Base-by-base conservation (phyloP, 2,329 filamentous ascomycete species). In the Bipolaris sorokiniana region DNA sequence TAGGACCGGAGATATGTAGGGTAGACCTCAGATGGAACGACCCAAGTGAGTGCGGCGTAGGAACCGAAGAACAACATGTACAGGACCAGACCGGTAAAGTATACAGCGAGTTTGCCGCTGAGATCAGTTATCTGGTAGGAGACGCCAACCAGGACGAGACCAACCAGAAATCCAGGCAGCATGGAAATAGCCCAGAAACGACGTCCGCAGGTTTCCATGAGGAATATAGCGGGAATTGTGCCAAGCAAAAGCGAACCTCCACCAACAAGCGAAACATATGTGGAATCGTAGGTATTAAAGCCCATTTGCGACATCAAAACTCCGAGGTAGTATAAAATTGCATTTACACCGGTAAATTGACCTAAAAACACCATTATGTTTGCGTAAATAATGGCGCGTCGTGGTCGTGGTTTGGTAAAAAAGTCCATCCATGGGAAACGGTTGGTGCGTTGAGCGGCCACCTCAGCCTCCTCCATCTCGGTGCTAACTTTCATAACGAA, bases 341-440 rank as follows among this genome's bases (percentile, higher is more conserved):
- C 86, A 58, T 89, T 89, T 47, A 90, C 86, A 51, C 88, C 88
- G 0, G 88, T 91, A 36, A 90, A 81, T 65, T 91, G 89, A 0
- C 89, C 89, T 0, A 88, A 89, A 77, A 91, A 85, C 76, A 91
- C 89, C 74, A 91, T 88, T 75, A 90, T 80, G 84, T 88, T 91
- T 1, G 87, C 84, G 75, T 86, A 89, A 33, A 83, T 82, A 51
- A 82, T 82, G 61, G 84, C 84, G 48, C 79, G 77, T 16, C 82
- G 81, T 61, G 83, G 80, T 33, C 89, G 84, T 6, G 87, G 86
- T 38, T 87, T 84, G 16, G 88, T 90, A 77, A 91, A 84, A 77
- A 91, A 89, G 70, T 91, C 88, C 79, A 90, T 80, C 87, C 88
- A 91, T 0, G 87, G 84, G 75, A 84, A 89, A 26, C 81, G 82